A percentile compares a stretch with the other conserved stretches of the same genome.
Conservation (phyloP, 1,284 basidiomycete genomes). For the Afroboletus lepidellus region DNA sequence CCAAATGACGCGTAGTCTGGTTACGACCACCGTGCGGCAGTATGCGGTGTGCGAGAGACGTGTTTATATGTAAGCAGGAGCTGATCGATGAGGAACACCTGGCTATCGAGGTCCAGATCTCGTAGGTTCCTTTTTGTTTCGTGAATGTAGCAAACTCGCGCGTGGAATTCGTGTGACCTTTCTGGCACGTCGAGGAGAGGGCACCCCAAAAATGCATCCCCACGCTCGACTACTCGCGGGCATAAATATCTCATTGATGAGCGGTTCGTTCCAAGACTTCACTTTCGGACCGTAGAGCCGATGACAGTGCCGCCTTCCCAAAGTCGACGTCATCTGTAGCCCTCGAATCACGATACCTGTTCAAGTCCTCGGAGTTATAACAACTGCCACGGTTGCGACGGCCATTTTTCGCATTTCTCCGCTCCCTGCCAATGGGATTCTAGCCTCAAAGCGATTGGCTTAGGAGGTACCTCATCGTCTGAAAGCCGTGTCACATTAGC, state of each 20-base stretch:
- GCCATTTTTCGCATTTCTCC: not conserved
- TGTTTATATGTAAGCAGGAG: not conserved
- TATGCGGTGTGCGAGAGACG: not conserved
- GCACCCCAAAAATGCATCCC: not conserved
- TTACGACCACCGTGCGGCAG: slow-evolving; percentile 4
- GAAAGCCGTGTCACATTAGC: too few species aligned
- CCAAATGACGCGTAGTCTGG: not conserved
- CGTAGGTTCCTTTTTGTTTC: not conserved
- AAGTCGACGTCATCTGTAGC: slow-evolving; percentile 53
- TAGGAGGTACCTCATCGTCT: too few species aligned
- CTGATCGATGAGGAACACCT: slow-evolving; percentile 8
- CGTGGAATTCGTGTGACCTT: slow-evolving; percentile 4
- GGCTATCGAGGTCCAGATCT: not conserved
- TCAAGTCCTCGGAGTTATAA: not conserved
- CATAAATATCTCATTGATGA: not conserved
- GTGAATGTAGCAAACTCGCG: not conserved
- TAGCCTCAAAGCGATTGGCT: not conserved
- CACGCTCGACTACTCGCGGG: not conserved
- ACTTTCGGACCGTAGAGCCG: not conserved
- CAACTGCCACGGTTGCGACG: not conserved
- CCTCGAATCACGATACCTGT: not conserved
- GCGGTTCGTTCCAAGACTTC: not conserved
- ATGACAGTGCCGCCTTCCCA: slow-evolving; percentile 58
- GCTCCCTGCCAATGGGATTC: not conserved
- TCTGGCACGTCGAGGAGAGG: too few species aligned